phyloP scores from a whole-genome alignment of 176 grass and related monocot species.

The Hsuehochloa calcarea region DNA sequence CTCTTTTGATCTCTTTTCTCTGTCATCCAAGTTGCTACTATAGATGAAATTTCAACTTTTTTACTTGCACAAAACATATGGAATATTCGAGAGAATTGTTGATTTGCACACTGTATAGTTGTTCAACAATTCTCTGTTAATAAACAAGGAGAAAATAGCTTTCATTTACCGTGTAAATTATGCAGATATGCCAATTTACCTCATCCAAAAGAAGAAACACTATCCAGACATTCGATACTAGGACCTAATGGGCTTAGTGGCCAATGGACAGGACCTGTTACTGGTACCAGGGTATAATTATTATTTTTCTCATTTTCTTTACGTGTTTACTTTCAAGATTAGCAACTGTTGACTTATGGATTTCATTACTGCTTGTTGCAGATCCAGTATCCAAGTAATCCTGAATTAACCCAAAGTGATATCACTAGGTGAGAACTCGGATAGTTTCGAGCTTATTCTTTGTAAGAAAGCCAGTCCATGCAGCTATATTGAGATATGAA shows the following conservation, averaged over 20 bases:
- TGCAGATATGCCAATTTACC: conserved; percentile 71
- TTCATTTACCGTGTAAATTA: conserved; percentile 25
- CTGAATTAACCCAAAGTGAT: conserved; percentile 66
- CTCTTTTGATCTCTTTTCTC: conserved; percentile 18
- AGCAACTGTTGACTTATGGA: conserved; percentile 22
- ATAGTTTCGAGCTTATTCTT: conserved; percentile 19
- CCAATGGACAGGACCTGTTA: conserved; percentile 53
- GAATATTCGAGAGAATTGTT: not conserved
- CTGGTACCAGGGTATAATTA: conserved; percentile 77
- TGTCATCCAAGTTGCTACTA: conserved; percentile 18
- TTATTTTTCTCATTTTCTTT: conserved; percentile 27
- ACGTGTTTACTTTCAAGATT: conserved; percentile 2
- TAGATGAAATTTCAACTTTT: not conserved
- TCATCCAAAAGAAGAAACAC: conserved; percentile 84
- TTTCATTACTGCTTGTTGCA: conserved; percentile 42
- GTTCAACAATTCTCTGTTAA: conserved; percentile 6
- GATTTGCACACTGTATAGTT: not conserved
- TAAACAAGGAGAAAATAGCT: not conserved
- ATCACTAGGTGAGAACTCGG: conserved; percentile 52
- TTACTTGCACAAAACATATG: conserved; percentile 1
- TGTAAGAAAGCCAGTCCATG: not conserved
- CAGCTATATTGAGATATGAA: conserved; percentile 3
- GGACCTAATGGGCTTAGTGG: conserved; percentile 79
- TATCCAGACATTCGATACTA: conserved; percentile 91
- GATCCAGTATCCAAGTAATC: conserved; percentile 85